These are phyloP conservation scores for Bryum argenteum DNA, from an alignment of 225 moss, liverwort and hornwort genomes.

Conservation along the genomic window DNA sequence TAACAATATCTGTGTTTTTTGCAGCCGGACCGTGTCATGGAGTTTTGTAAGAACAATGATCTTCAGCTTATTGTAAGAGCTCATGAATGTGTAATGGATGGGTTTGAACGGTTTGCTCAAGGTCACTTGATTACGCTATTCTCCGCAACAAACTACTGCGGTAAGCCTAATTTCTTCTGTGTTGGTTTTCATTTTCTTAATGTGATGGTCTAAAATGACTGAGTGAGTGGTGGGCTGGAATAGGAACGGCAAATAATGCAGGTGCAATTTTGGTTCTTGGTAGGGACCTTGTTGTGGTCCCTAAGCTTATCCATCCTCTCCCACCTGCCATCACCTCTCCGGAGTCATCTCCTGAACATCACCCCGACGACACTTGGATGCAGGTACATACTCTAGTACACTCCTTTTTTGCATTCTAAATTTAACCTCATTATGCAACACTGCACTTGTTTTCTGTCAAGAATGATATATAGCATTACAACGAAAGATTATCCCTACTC, in stretches of 20 bases:
- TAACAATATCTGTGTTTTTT: slow-evolving; percentile 24
- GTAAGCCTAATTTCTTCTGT: slow-evolving; percentile 36
- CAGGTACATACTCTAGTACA: slow-evolving; percentile 50
- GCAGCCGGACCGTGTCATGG: slow-evolving; percentile 97
- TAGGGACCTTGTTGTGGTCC: slow-evolving; percentile 93
- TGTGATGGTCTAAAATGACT: slow-evolving; percentile 11
- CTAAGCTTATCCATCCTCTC: slow-evolving; percentile 95
- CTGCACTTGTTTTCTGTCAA: too few relatives aligned
- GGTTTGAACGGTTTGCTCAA: slow-evolving; percentile 97
- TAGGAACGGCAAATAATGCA: slow-evolving; percentile 97
- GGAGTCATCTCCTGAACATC: slow-evolving; percentile 84
- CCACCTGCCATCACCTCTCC: slow-evolving; percentile 87
- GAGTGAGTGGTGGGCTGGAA: slow-evolving; percentile 1
- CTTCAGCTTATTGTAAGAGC: slow-evolving; percentile 97
- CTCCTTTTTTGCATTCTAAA: background rate
- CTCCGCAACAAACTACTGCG: slow-evolving; percentile 97
- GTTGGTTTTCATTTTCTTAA: background rate
- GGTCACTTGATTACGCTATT: slow-evolving; percentile 95
- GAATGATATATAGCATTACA: too few relatives aligned
- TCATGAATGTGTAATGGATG: slow-evolving; percentile 99
- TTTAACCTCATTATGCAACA: too few relatives aligned
- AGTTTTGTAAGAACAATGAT: slow-evolving; percentile 98
- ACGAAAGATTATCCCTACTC: too few relatives aligned
- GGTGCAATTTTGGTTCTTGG: slow-evolving; percentile 98
- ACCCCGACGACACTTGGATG: slow-evolving; percentile 98